Evolutionary conservation across 2,329 filamentous ascomycete genomes (phyloP), one percentile per base, ranked within the genome.

Genomic region (Arthrobotrys iridis): DNA sequence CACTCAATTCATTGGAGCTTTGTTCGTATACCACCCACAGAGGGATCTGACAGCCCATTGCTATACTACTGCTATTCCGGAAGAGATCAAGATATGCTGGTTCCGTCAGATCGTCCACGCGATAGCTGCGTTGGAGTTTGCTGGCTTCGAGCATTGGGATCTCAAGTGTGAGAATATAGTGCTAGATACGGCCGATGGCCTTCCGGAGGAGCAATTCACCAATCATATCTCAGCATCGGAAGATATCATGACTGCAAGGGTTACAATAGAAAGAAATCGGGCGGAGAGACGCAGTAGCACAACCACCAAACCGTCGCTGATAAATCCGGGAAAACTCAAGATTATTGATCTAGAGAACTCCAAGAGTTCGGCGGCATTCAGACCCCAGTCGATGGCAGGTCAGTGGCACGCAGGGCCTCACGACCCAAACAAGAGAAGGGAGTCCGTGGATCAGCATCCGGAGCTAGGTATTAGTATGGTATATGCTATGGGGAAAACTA

Each of bases 131-230:
- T 35, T 76, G 2, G 72, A 76, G 13, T 59, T 48, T 35, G 72
- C 72, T 4, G 72, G 43, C 10, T 76, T 76, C 30, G 72, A 76
- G 26, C 72, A 76, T 20, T 76, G 72, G 72, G 72, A 76, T 37
- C 48, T 76, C 10, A 76, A 76, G 33, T 76, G 72, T 30, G 72
- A 76, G 24, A 76, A 76, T 63, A 64, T 76, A 57, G 64, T 76
- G 1, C 30, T 76, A 10, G 72, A 76, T 35, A 76, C 72, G 3
- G 48, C 72, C 13, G 64, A 76, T 10, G 64, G 64, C 13, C 64
- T 70, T 2, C 72, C 72, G 11, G 64, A 76, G 4, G 65, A 76
- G 10, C 35, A 62, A 4, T 63, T 30, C n/a, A 74, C 70, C 2
- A 63, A 63, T 18, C 70, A 74, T 15, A 74, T 74, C 13, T 24